Percentiles rank a stretch among this genome's conserved stretches.
These are phyloP conservation scores for Ogataea philodendri DNA, from an alignment of 805 yeast genomes.

Conservation along the genomic window DNA sequence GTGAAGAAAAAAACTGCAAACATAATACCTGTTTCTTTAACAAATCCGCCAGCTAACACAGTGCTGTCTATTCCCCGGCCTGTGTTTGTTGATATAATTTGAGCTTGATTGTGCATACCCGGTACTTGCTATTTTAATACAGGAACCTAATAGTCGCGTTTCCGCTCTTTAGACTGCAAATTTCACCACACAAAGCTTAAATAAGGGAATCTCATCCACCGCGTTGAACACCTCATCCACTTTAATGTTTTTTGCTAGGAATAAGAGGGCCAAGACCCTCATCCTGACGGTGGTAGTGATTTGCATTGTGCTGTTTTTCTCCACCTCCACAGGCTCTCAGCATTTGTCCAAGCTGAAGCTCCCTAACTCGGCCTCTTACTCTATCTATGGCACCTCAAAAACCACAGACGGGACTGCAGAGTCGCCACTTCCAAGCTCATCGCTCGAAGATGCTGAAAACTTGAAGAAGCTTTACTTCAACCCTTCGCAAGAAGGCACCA, in stretches of 20 bases:
- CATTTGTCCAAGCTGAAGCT: conserved; percentile 11
- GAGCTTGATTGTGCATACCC: too few relatives aligned
- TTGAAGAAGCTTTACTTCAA: conserved; percentile 27
- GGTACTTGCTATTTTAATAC: too few relatives aligned
- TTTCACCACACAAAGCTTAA: neutral
- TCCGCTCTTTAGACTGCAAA: too few relatives aligned
- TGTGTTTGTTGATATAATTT: neutral
- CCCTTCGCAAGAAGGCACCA: conserved; percentile 19
- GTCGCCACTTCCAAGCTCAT: conserved; percentile 9
- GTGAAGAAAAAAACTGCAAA: neutral
- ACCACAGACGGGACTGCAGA: conserved; percentile 10
- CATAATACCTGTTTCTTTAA: neutral
- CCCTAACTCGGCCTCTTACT: conserved; percentile 8
- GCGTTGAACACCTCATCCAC: conserved; percentile 1
- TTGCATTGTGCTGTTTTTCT: conserved; percentile 12
- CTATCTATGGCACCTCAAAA: conserved; percentile 4
- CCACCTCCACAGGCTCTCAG: conserved; percentile 8
- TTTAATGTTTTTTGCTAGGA: conserved; percentile 21
- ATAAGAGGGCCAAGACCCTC: conserved; percentile 23
- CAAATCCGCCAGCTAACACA: neutral
- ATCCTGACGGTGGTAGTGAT: conserved; percentile 14
- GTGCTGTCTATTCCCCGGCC: conserved; percentile 1
- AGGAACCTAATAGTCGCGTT: too few relatives aligned
- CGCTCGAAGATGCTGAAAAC: conserved; percentile 24
- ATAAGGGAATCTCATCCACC: conserved; percentile 4